Evolutionary conservation across 495 filamentous ascomycete species (phyloP).

Genomic region (Neurospora hispaniola): DNA sequence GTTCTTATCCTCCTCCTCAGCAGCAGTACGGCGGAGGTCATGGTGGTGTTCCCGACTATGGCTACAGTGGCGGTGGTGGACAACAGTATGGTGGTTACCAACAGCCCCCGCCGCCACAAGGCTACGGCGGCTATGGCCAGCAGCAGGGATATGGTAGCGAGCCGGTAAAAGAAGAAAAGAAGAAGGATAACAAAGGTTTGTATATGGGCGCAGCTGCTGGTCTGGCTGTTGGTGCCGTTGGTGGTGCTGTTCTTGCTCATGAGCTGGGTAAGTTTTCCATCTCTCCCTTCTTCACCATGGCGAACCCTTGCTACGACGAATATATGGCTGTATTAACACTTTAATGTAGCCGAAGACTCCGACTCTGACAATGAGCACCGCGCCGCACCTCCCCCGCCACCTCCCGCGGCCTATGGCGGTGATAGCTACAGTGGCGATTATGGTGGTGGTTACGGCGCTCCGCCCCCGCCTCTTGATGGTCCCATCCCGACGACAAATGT

Average conservation of each 20-base stretch:
- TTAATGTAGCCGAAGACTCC: constrained; percentile 12
- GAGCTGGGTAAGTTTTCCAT: constrained; percentile 35
- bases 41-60: constrained; percentile 1
- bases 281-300: not conserved
- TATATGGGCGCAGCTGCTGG: constrained; percentile 42
- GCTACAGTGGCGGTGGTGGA: not conserved
- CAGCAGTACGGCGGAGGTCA: constrained; percentile 6
- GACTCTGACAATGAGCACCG: constrained; percentile 17
- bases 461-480: constrained; percentile 11
- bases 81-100: constrained; percentile 11
- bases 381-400: not conserved
- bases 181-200: constrained; percentile 29
- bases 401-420: constrained; percentile 17
- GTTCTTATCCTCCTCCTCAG: not conserved
- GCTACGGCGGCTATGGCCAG: constrained; percentile 21
- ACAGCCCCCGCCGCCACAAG: constrained; percentile 17
- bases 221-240: constrained; percentile 44
- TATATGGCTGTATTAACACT: constrained; percentile 1
- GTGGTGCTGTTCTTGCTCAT: constrained; percentile 45
- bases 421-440: constrained; percentile 15
- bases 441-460: constrained; percentile 13
- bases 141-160: constrained; percentile 15
- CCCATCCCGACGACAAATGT: constrained; percentile 15
- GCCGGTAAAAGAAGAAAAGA: constrained; percentile 28
- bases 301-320: not conserved